Percentiles rank a stretch among this genome's conserved stretches.
Evolutionary conservation across 345 rosid genomes (phyloP).

Genomic region (Acer yangbiense): DNA sequence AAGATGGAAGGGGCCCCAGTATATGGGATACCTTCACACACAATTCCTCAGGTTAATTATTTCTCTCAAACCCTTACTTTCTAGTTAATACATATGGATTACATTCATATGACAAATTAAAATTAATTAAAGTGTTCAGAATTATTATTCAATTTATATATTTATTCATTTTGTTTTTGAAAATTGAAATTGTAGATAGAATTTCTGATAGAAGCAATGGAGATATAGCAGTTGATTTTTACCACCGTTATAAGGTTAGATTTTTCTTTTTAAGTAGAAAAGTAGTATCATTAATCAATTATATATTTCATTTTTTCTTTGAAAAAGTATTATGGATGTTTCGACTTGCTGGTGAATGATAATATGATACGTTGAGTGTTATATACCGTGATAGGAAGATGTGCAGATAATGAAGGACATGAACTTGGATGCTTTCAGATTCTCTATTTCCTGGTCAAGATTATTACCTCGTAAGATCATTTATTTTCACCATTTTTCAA

Average conservation of each 20-base stretch:
- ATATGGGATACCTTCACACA: conserved; percentile 43
- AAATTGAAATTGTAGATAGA: conserved; percentile 32
- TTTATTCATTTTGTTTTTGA: too few species aligned
- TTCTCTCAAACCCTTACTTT: not conserved
- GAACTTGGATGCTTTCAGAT: conserved; percentile 53
- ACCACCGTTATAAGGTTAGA: conserved; percentile 49
- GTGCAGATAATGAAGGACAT: conserved; percentile 51
- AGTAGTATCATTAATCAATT: too few species aligned
- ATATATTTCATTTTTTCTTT: not conserved
- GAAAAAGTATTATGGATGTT: not conserved
- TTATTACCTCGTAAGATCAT: conserved; percentile 39
- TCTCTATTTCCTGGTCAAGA: conserved; percentile 67
- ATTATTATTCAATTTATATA: too few species aligned
- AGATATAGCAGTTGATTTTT: conserved; percentile 47
- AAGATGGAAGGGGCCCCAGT: conserved; percentile 37
- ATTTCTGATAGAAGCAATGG: conserved; percentile 39
- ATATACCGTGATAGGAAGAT: conserved; percentile 45
- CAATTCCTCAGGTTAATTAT: conserved; percentile 30
- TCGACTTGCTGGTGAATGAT: not conserved
- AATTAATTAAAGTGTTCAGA: too few species aligned
- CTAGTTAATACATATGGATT: not conserved
- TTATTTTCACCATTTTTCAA: too few species aligned
- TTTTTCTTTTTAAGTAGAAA: too few species aligned
- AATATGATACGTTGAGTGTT: not conserved
- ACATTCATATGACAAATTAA: too few species aligned